phyloP scores from a whole-genome alignment of 2,329 filamentous ascomycete genomes.

The Knufia petricola region DNA sequence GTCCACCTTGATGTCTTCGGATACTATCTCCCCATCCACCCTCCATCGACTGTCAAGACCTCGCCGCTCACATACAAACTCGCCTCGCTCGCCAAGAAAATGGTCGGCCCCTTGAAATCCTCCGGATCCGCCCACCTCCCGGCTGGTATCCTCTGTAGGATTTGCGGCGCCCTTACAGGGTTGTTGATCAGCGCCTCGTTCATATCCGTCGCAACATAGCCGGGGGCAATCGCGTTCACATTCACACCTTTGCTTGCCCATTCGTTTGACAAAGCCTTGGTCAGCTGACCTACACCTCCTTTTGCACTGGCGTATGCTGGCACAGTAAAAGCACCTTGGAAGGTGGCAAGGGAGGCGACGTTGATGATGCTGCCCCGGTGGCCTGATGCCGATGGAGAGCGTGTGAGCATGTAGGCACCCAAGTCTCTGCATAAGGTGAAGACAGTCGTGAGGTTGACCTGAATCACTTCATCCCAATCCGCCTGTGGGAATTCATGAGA shows the following conservation, averaged over 20 bases:
- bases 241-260: constrained; percentile 71
- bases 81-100: constrained; percentile 14
- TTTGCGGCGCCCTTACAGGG: constrained; percentile 57
- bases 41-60: constrained; percentile 32
- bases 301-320: constrained; percentile 82
- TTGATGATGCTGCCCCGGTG: constrained; percentile 56
- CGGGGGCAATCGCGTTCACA: constrained; percentile 82
- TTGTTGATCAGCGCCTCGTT: constrained; percentile 73
- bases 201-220: constrained; percentile 92
- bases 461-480: constrained; percentile 72
- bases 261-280: constrained; percentile 77
- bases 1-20: too few relatives aligned
- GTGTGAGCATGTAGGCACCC: constrained; percentile 65
- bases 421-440: constrained; percentile 71
- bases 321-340: constrained; percentile 80
- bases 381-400: constrained; percentile 28
- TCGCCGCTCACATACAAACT: constrained; percentile 38
- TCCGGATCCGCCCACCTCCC: constrained; percentile 62
- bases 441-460: constrained; percentile 76
- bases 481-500: constrained; percentile 63
- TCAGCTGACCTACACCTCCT: constrained; percentile 74
- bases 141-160: constrained; percentile 71
- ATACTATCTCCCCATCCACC: constrained; percentile 11
- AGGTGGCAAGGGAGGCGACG: constrained; percentile 68
- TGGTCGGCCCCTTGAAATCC: constrained; percentile 43